These are phyloP conservation scores for Ustanciosporium gigantosporum DNA, from an alignment of 1,284 basidiomycete genomes.

Conservation along the genomic window DNA sequence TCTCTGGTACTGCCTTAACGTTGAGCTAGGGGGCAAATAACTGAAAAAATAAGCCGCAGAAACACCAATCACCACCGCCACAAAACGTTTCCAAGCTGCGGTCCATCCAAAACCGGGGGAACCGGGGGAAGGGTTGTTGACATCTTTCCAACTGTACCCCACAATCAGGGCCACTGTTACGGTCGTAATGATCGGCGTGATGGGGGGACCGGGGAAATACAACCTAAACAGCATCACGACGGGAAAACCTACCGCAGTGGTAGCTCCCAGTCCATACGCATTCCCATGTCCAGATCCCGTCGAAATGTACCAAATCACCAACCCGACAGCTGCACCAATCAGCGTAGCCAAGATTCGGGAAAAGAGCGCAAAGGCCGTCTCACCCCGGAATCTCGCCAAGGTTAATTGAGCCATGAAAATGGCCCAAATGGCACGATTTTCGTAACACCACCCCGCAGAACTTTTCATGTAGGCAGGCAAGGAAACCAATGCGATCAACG, in stretches of 20 bases:
- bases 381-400: slow-evolving; percentile 50
- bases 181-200: slow-evolving; percentile 74
- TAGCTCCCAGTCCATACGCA: slow-evolving; percentile 74
- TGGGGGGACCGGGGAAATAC: slow-evolving; percentile 74
- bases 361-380: slow-evolving; percentile 51
- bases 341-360: slow-evolving; percentile 46
- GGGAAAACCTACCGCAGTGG: slow-evolving; percentile 73
- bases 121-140: slow-evolving; percentile 38
- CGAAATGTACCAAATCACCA: slow-evolving; percentile 71
- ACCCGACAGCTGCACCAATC: slow-evolving; percentile 67
- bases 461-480: slow-evolving; percentile 44
- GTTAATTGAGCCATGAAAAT: slow-evolving; percentile 59
- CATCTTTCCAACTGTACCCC: slow-evolving; percentile 50
- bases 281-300: slow-evolving; percentile 65
- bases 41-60: slow-evolving; percentile 54
- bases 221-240: slow-evolving; percentile 66
- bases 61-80: slow-evolving; percentile 57
- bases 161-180: slow-evolving; percentile 67
- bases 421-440: slow-evolving; percentile 54
- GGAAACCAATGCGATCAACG: slow-evolving; percentile 66
- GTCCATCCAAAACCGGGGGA: slow-evolving; percentile 63
- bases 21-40: slow-evolving; percentile 61
- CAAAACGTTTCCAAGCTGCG: slow-evolving; percentile 64
- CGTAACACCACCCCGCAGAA: slow-evolving; percentile 52
- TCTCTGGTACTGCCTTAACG: slow-evolving; percentile 62